Percentiles rank a stretch among this genome's conserved stretches.
Conservation (phyloP, 768 basidiomycete genomes). For the Omphalotus guepiniiformis region DNA sequence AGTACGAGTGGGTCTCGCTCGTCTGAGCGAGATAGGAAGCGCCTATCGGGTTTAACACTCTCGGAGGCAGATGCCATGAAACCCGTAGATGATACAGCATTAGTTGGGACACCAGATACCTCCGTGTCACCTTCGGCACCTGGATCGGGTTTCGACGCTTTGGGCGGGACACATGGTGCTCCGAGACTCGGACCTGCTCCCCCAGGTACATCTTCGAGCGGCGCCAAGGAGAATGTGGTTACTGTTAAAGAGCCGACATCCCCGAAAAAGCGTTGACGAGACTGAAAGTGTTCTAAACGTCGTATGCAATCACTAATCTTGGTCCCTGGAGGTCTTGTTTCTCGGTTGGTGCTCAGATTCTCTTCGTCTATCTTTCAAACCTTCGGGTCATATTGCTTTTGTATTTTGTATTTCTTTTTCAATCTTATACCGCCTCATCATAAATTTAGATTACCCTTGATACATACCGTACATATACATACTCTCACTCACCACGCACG, state of each 20-base stretch:
- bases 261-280: not conserved
- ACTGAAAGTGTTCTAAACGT: too few species aligned
- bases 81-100: conserved; percentile 59
- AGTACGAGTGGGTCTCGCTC: not conserved
- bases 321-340: too few species aligned
- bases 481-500: too few species aligned
- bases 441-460: too few species aligned
- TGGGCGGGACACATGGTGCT: conserved; percentile 10
- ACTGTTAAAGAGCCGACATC: not conserved
- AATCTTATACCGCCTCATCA: too few species aligned
- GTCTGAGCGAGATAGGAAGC: not conserved
- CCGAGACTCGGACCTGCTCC: conserved; percentile 11
- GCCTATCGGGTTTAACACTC: not conserved
- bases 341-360: too few species aligned
- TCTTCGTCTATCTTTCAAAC: too few species aligned
- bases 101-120: not conserved
- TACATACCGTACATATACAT: too few species aligned
- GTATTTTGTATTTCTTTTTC: too few species aligned
- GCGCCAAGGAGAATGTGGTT: conserved; percentile 19
- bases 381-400: too few species aligned
- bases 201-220: not conserved
- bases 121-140: not conserved
- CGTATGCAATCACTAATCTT: too few species aligned
- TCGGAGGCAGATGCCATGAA: conserved; percentile 62
- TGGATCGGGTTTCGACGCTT: not conserved